Percentiles rank a stretch among this genome's conserved stretches.
phyloP scores from a whole-genome alignment of 2,329 filamentous ascomycete species.

The Fusarium marasasianum region DNA sequence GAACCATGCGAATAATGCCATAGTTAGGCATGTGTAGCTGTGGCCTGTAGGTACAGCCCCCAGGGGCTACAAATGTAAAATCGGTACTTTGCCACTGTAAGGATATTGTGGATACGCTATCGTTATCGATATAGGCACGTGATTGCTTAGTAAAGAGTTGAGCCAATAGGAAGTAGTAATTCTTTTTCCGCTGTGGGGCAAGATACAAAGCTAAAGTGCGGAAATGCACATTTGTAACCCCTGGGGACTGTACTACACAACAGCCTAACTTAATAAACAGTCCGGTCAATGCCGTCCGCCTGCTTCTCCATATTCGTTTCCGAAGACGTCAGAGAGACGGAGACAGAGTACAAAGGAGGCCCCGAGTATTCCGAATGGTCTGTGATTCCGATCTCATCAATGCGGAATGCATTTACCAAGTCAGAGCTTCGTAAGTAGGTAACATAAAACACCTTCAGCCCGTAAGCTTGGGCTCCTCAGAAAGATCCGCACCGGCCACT shows the following conservation, averaged over 20 bases:
- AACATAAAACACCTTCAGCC: neutral
- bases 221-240: no score
- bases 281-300: neutral
- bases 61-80: no score
- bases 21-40: neutral
- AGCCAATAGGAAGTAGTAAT: no score
- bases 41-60: no score
- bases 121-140: no score
- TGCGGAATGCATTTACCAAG: neutral
- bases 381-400: slow-evolving; percentile 14
- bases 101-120: no score
- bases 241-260: no score
- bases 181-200: no score
- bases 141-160: no score
- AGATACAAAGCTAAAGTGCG: no score
- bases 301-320: neutral
- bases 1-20: slow-evolving; percentile 1
- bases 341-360: neutral
- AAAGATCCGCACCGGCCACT: slow-evolving; percentile 30
- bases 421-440: neutral
- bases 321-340: neutral
- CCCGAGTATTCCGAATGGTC: slow-evolving; percentile 1
- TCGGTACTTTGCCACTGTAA: no score
- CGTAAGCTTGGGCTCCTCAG: neutral
- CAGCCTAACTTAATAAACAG: neutral